phyloP scores from a whole-genome alignment of 495 filamentous ascomycete genomes.

The Penicillium waksmanii region DNA sequence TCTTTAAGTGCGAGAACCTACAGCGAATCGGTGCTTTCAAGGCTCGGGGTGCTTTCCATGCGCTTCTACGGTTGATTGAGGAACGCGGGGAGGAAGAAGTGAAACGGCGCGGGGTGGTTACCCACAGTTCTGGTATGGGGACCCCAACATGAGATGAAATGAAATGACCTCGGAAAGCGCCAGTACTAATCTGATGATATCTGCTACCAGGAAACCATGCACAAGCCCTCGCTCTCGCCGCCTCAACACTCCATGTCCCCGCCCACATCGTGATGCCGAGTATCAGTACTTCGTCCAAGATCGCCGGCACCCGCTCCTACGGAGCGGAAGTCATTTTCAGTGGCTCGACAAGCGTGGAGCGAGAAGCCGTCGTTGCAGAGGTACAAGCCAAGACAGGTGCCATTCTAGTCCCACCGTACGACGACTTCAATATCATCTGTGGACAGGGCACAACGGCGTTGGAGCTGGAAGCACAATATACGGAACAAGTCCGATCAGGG shows the following conservation, averaged over 20 bases:
- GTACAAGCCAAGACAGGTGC: conserved; percentile 73
- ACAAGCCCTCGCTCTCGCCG: conserved; percentile 89
- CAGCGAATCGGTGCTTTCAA: conserved; percentile 96
- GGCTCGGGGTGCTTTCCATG: conserved; percentile 87
- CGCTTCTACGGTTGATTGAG: conserved; percentile 69
- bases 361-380: conserved; percentile 72
- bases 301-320: conserved; percentile 76
- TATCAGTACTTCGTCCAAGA: conserved; percentile 82
- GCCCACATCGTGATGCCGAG: conserved; percentile 90
- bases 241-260: conserved; percentile 63
- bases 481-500: conserved; percentile 30
- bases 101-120: conserved; percentile 73
- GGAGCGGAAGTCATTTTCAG: conserved; percentile 81
- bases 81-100: conserved; percentile 62
- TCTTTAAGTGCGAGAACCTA: conserved; percentile 96
- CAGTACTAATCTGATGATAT: conserved; percentile 9
- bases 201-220: conserved; percentile 80
- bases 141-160: neutral
- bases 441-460: conserved; percentile 88
- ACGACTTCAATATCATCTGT: conserved; percentile 87
- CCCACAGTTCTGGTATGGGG: conserved; percentile 79
- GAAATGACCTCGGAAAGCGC: neutral
- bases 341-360: conserved; percentile 77
- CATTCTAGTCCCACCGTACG: conserved; percentile 82
- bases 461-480: conserved; percentile 77